These are phyloP conservation scores for Myxozyma lipomycoides DNA, from an alignment of 805 yeast species.

Conservation along the genomic window DNA sequence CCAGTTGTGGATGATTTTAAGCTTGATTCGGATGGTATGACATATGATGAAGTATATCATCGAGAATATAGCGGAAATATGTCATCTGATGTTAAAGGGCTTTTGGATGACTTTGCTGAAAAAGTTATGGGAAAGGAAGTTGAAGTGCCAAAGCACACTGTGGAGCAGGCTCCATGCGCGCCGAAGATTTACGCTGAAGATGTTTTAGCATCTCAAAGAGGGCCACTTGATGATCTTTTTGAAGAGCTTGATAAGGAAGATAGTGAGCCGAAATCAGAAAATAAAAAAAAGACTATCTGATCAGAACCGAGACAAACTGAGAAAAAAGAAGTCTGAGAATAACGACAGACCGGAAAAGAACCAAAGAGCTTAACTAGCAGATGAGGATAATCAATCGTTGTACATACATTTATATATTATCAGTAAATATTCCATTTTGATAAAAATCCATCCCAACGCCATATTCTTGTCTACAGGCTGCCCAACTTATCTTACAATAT, in stretches of 20 bases:
- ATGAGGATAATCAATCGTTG: neutral
- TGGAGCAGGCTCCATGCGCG: no score
- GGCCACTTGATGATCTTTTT: neutral
- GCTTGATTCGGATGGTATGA: no score
- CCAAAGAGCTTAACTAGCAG: no score
- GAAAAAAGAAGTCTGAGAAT: no score
- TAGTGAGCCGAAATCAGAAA: neutral
- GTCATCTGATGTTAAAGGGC: no score
- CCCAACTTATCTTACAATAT: constrained; percentile 2
- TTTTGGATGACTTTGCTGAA: no score
- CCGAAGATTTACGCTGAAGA: neutral
- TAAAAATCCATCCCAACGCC: neutral
- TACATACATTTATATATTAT: neutral
- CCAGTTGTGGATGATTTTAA: no score
- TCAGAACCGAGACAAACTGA: neutral
- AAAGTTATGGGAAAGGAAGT: no score
- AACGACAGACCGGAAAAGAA: no score
- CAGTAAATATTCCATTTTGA: neutral
- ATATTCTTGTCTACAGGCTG: neutral
- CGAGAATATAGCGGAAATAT: no score
- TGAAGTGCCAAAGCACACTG: no score
- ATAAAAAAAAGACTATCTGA: neutral
- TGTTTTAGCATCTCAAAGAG: neutral
- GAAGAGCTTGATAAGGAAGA: neutral
- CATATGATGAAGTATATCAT: no score